A percentile compares a stretch with the other conserved stretches of the same genome.
Conservation (phyloP, 2,329 filamentous ascomycete genomes). For the Beauveria brongniartii region DNA sequence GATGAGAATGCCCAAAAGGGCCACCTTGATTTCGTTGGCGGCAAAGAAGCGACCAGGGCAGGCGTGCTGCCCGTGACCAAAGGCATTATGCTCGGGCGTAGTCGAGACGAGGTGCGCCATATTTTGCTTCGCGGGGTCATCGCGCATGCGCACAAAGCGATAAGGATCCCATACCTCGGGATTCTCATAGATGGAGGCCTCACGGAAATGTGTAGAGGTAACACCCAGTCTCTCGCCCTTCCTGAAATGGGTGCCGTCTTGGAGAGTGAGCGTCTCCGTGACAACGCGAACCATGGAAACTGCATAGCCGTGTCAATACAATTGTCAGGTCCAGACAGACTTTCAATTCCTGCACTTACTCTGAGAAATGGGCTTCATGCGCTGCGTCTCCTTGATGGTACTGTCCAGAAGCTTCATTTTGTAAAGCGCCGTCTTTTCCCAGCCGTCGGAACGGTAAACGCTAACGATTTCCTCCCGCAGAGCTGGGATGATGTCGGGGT, state of each 20-base stretch:
- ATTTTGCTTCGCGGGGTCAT: slow-evolving; percentile 24
- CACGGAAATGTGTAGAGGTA: background rate
- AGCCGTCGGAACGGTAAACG: slow-evolving; percentile 19
- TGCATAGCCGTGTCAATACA: background rate
- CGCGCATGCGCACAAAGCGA: slow-evolving; percentile 34
- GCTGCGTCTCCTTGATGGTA: slow-evolving; percentile 42
- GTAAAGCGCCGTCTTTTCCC: slow-evolving; percentile 37
- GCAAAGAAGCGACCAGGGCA: slow-evolving; percentile 48
- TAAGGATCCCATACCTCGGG: slow-evolving; percentile 36
- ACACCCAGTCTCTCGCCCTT: slow-evolving; percentile 7
- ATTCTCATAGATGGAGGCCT: slow-evolving; percentile 24
- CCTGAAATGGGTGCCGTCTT: slow-evolving; percentile 10
- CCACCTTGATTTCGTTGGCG: slow-evolving; percentile 43
- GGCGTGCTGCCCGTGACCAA: slow-evolving; percentile 47
- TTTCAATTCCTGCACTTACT: background rate
- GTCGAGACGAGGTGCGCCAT: slow-evolving; percentile 39
- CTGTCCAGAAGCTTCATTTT: slow-evolving; percentile 40
- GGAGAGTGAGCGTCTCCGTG: slow-evolving; percentile 8
- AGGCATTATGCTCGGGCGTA: slow-evolving; percentile 37
- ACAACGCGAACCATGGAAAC: slow-evolving; percentile 11
- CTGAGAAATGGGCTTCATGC: slow-evolving; percentile 33
- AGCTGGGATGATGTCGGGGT: slow-evolving; percentile 26
- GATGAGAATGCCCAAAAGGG: slow-evolving; percentile 37
- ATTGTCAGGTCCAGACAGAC: too few species aligned
- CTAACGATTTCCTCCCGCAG: slow-evolving; percentile 33